These are phyloP conservation scores for Amanita muscaria DNA, from an alignment of 768 basidiomycete species.

Conservation along the genomic window DNA sequence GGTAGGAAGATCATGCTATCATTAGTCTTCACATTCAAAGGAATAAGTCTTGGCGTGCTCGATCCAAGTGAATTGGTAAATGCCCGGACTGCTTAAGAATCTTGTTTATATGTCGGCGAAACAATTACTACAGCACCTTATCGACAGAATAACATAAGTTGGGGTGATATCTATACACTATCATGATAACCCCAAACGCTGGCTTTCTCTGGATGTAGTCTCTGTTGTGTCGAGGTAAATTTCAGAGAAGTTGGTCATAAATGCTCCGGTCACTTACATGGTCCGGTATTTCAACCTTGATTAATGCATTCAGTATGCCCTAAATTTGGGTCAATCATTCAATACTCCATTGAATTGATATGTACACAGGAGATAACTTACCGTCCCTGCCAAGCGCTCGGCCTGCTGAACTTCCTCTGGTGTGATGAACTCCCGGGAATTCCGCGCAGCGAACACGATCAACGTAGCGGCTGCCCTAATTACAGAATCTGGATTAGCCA, in stretches of 20 bases:
- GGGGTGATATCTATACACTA: slow-evolving; percentile 12
- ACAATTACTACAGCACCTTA: too few relatives aligned
- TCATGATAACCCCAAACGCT: slow-evolving; percentile 46
- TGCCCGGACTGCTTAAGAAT: too few relatives aligned
- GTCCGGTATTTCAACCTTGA: slow-evolving; percentile 34
- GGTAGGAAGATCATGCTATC: too few relatives aligned
- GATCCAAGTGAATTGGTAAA: too few relatives aligned
- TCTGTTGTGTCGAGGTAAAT: slow-evolving; percentile 23
- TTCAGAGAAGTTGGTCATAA: background rate
- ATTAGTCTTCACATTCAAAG: too few relatives aligned
- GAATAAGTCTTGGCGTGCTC: too few relatives aligned
- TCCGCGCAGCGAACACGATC: slow-evolving; percentile 75
- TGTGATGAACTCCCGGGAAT: slow-evolving; percentile 65
- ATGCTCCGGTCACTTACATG: slow-evolving; percentile 33
- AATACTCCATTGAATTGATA: too few relatives aligned
- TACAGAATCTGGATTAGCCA: slow-evolving; percentile 22
- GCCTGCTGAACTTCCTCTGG: slow-evolving; percentile 51
- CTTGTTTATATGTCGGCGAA: too few relatives aligned
- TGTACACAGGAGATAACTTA: slow-evolving; percentile 14
- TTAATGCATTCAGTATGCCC: slow-evolving; percentile 52
- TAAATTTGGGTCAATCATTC: slow-evolving; percentile 12
- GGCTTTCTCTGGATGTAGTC: slow-evolving; percentile 41
- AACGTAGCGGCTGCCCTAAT: slow-evolving; percentile 77
- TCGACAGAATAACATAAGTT: slow-evolving; percentile 10
- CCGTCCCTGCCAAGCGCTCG: slow-evolving; percentile 54